A percentile compares a stretch with the other conserved stretches of the same genome.
phyloP scores from a whole-genome alignment of 2,329 filamentous ascomycete species.

The Venturia asperata region DNA sequence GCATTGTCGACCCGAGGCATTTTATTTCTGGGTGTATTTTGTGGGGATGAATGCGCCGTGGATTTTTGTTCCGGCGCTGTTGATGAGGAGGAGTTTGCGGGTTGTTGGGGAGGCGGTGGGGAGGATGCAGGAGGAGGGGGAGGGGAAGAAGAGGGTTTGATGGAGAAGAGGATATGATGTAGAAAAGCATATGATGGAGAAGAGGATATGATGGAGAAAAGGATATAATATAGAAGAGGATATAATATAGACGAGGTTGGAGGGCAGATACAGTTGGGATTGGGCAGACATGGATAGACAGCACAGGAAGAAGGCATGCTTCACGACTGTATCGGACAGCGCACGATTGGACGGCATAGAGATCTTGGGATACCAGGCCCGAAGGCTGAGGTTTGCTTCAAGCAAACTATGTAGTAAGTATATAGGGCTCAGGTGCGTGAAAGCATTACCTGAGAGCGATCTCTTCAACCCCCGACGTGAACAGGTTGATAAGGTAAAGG shows the following conservation, averaged over 20 bases:
- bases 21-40: slow-evolving; percentile 62
- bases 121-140: not conserved
- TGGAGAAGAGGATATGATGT: slow-evolving; percentile 4
- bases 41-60: slow-evolving; percentile 60
- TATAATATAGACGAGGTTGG: not conserved
- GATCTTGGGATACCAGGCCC: not conserved
- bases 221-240: not conserved
- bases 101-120: slow-evolving; percentile 1
- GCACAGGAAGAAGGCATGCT: too few species aligned
- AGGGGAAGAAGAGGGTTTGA: not conserved
- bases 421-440: not conserved
- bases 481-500: too few species aligned
- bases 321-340: not conserved
- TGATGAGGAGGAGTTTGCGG: slow-evolving; percentile 12
- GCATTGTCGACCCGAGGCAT: slow-evolving; percentile 55
- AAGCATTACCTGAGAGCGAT: too few species aligned
- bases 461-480: too few species aligned
- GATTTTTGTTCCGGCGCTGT: slow-evolving; percentile 51
- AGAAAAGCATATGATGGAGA: not conserved
- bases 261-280: not conserved
- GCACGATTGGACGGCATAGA: not conserved
- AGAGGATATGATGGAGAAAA: not conserved
- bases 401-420: not conserved
- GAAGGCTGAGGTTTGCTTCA: not conserved
- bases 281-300: not conserved